Base-by-base conservation (phyloP, 371 early-diverging fungal genomes). In the Dichotomocladium elegans region DNA sequence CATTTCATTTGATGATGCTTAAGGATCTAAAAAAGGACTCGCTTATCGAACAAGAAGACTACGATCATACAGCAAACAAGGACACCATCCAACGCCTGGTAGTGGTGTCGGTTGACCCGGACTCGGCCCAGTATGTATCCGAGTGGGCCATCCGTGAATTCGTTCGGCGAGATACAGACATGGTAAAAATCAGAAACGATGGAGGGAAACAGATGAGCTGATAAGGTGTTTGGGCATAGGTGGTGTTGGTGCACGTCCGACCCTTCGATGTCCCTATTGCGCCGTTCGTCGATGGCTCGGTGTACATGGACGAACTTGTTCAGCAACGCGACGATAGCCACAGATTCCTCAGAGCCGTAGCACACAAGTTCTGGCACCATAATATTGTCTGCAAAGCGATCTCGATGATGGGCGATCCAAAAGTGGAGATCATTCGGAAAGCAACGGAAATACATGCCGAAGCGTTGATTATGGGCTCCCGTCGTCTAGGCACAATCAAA, bases 351-450 rank as follows among this genome's bases (percentile, higher is more conserved):
- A 60, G 60, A 49, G 27, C 45, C 3, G 68, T 58, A 44, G 74
- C 72, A 14, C 47, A 61, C 22, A 45, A 56, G 24, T 44, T 76
- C 3, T 54, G 51, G 29, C 61, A 53, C 7, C 54, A 57, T 31
- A 19, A 74, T 72, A 65, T 79, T 49, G 79, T 73, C 7, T 76
- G 73, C 41, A 79, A 79, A 54, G 83, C 81, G 9, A 76, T 81
- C 27, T 77, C 79, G 0, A 79, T 80, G 74, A 66, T 73, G 25
- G 82, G 82, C 10, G 81, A 83, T 41, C 71, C 81, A 7, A 70
- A 74, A 28, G 58, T 63, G 6, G 85, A 81, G 44, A 58, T 85
- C 46, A 64, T 82, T 17, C 64, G 74, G 29, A 81, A 82, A 27
- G 70, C 65, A 6, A 56, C 48, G 17, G 82, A 81, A 46, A 55